Evolutionary conservation across 2,329 filamentous ascomycete genomes (phyloP).

Genomic region (Aspergillus cejpii): DNA sequence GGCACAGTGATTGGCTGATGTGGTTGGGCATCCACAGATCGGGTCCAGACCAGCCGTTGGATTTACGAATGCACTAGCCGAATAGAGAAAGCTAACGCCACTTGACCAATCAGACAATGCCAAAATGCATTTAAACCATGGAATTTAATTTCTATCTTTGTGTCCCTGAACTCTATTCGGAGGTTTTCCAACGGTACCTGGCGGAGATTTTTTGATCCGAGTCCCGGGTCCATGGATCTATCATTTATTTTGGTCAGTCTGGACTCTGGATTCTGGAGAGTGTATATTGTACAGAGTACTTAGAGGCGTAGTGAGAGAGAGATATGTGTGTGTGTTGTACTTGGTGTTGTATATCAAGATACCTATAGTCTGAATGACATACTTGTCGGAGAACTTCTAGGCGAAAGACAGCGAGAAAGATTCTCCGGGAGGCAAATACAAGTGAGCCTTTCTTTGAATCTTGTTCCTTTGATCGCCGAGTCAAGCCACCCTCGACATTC

Average conservation of each 20-base stretch:
- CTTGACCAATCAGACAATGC: not conserved
- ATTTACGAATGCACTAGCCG: not conserved
- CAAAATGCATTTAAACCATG: not conserved
- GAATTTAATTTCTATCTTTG: not conserved
- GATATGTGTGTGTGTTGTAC: too few relatives aligned
- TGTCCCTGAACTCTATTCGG: not conserved
- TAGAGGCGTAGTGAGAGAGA: not conserved
- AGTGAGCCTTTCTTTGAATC: not conserved
- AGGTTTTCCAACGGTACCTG: not conserved
- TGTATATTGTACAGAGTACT: too few relatives aligned
- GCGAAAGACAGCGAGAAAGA: not conserved
- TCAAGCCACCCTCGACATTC: not conserved
- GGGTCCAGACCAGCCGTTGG: not conserved
- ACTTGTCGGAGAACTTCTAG: too few relatives aligned
- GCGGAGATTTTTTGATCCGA: not conserved
- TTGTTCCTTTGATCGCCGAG: not conserved
- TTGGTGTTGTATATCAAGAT: too few relatives aligned
- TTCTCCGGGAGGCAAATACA: not conserved
- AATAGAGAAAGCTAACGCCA: not conserved
- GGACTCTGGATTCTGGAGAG: too few relatives aligned
- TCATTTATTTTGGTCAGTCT: too few relatives aligned
- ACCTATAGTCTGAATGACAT: too few relatives aligned
- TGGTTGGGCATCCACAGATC: not conserved
- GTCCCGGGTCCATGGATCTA: not conserved
- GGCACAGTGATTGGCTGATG: not conserved